Conservation (phyloP, 2,329 filamentous ascomycete species). For the Pyricularia grisea region DNA sequence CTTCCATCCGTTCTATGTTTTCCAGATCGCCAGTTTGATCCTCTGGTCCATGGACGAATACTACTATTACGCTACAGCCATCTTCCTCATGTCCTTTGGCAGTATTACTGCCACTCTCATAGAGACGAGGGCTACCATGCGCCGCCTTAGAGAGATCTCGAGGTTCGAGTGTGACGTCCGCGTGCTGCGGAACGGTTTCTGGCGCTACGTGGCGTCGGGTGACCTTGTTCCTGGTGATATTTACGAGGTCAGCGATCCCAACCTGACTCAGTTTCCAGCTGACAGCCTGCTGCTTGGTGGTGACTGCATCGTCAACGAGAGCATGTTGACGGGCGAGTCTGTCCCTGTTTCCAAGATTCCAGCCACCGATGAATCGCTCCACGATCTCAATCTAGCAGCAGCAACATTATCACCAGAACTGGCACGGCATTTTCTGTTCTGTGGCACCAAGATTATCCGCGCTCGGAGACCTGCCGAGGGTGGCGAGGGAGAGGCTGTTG, state of each 20-base stretch:
- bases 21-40: conserved; percentile 87
- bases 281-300: conserved; percentile 87
- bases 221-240: conserved; percentile 93
- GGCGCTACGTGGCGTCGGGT: conserved; percentile 77
- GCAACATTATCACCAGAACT: conserved; percentile 75
- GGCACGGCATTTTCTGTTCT: conserved; percentile 85
- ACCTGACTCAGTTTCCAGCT: conserved; percentile 76
- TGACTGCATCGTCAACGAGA: conserved; percentile 98
- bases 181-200: conserved; percentile 90
- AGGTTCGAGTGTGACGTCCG: conserved; percentile 92
- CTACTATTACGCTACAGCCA: conserved; percentile 94
- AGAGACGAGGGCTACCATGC: conserved; percentile 91
- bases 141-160: conserved; percentile 79
- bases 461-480: conserved; percentile 56
- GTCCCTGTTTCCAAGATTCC: conserved; percentile 92
- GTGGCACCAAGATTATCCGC: conserved; percentile 89
- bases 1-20: conserved; percentile 97
- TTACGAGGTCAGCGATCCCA: conserved; percentile 93
- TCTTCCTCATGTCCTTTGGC: conserved; percentile 87
- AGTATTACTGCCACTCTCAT: conserved; percentile 85
- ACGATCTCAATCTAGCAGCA: conserved; percentile 65
- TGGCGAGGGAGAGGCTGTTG: conserved; percentile 64
- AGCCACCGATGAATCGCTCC: conserved; percentile 70
- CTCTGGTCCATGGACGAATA: conserved; percentile 95
- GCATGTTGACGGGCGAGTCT: conserved; percentile 96